Base-by-base conservation (phyloP, 208 protist genomes). In the Histomonas meleagridis region DNA sequence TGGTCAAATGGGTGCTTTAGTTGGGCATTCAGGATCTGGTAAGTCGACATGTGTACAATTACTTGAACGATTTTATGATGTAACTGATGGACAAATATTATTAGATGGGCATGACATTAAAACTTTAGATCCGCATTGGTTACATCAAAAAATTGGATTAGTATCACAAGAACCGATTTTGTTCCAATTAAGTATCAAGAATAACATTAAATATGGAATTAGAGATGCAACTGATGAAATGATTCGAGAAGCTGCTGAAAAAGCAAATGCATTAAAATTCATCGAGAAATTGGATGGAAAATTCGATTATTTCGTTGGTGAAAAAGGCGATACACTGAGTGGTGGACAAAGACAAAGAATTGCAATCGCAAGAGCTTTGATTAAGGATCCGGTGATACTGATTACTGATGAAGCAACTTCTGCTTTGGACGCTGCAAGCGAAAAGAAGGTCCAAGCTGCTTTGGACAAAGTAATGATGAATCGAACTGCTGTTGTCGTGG, bases 161-260 rank as follows among this genome's bases (percentile, higher is more conserved):
- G 96, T 98, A 40, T 96, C 96, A 32, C 97, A 99, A 94, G 97
- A 98, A 93, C 96, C 96, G 14, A 95, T 98, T 23, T 95, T 98
- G 21, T 99, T 99, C 93, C 38, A 65, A 18, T 90, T 78, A 21
- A 94, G 91, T 0, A 93, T 95, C 12, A 7, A 40, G 16, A 81
- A 94, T 18, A 95, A 95, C 62, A 95, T 95, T 53, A 92, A 91
- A 18, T 94, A 93, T 40, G 94, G 94, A 51, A 49, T 92, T 5
- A 43, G 62, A 23, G 81, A 94, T 57, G 62, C 92, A 5, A 72
- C 65, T 35, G 3, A 72, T 18, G n/a, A 72, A 43, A 40, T 40
- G 32, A 72, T 72, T 14, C 12, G 40, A 35, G 32, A 72, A 35
- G 65, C 65, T 72, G 21, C 10, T 72, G 65, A 72, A 72, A 10